Evolutionary conservation across 1,284 basidiomycete species (phyloP).

Genomic region (Vanrija pseudolonga): DNA sequence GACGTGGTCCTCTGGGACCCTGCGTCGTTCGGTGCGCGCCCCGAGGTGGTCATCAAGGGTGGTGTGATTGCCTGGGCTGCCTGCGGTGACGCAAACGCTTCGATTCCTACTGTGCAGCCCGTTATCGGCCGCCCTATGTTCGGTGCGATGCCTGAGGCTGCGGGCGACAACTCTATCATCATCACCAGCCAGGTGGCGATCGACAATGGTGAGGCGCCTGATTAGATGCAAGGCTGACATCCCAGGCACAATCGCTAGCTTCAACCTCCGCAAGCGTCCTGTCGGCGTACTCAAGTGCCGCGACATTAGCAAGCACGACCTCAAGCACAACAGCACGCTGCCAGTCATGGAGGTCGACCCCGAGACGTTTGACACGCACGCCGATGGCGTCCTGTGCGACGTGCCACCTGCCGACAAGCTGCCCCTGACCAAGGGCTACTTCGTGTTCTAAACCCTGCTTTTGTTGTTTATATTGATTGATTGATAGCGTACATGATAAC

Average conservation of each 20-base stretch:
- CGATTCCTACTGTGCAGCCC: slow-evolving; percentile 91
- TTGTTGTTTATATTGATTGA: no score
- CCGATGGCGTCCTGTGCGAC: slow-evolving; percentile 72
- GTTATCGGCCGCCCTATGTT: slow-evolving; percentile 84
- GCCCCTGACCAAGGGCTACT: slow-evolving; percentile 65
- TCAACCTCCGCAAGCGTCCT: slow-evolving; percentile 69
- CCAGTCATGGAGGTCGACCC: slow-evolving; percentile 87
- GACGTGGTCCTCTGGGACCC: slow-evolving; percentile 95
- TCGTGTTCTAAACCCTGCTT: slow-evolving; percentile 40
- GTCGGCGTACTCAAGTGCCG: slow-evolving; percentile 77
- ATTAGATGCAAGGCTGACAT: neutral
- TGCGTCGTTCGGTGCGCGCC: slow-evolving; percentile 84
- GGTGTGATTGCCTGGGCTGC: slow-evolving; percentile 89
- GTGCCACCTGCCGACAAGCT: slow-evolving; percentile 69
- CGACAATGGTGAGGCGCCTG: slow-evolving; percentile 51
- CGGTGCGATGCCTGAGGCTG: slow-evolving; percentile 69
- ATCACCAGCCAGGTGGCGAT: slow-evolving; percentile 82
- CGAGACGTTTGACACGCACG: slow-evolving; percentile 82
- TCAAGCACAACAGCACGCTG: slow-evolving; percentile 85
- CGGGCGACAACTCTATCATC: slow-evolving; percentile 71
- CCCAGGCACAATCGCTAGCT: slow-evolving; percentile 55
- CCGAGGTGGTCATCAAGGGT: slow-evolving; percentile 89
- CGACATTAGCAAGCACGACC: slow-evolving; percentile 73
- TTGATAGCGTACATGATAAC: no score
- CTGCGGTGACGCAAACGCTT: slow-evolving; percentile 91